Conservation (phyloP, 75 land plant species). For the Picea glauca region DNA sequence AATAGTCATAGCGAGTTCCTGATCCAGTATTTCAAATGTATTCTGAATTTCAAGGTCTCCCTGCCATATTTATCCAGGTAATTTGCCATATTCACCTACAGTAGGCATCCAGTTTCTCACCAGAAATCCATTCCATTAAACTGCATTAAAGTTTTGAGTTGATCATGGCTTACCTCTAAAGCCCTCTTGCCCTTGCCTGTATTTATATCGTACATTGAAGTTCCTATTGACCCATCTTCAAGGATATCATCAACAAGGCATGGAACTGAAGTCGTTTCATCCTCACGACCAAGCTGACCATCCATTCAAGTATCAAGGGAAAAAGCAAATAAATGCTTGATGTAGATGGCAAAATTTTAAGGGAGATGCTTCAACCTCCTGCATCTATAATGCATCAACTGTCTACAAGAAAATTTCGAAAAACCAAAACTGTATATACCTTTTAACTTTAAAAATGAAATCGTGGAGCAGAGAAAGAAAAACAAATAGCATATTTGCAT, state of each 20-base stretch:
- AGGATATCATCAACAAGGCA: conserved; percentile 25
- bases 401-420: too few species aligned
- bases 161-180: background rate
- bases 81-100: too few species aligned
- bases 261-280: conserved; percentile 31
- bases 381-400: too few species aligned
- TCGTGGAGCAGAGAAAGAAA: background rate
- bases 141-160: too few species aligned
- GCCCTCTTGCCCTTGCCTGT: background rate
- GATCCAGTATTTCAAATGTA: too few species aligned
- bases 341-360: background rate
- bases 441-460: background rate
- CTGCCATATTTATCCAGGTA: too few species aligned
- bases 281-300: conserved; percentile 71
- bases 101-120: too few species aligned
- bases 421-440: background rate
- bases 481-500: background rate
- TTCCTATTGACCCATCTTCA: conserved; percentile 15
- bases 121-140: too few species aligned
- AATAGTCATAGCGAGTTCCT: too few species aligned
- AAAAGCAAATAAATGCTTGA: background rate
- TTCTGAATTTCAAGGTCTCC: too few species aligned
- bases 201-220: background rate
- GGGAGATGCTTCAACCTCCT: background rate
- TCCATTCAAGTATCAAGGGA: conserved; percentile 67